Evolutionary conservation across 2,329 filamentous ascomycete species (phyloP), one percentile per base, ranked within the genome.

Genomic region (Trichoderma brevicompactum): DNA sequence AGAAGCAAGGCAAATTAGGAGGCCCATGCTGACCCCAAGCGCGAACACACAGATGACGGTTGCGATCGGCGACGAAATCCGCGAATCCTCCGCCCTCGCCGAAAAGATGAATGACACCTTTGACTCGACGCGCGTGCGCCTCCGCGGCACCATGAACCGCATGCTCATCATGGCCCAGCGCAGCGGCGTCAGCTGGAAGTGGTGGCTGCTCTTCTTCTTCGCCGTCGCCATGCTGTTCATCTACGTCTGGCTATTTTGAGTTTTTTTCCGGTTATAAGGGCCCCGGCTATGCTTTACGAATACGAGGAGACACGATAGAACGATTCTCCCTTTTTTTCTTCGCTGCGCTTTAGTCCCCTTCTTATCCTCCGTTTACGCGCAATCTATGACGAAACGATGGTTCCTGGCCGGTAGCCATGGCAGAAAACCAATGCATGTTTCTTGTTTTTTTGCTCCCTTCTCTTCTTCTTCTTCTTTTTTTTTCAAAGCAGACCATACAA

Each of bases 41-140:
- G 40, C 28, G 49, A n/a, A n/a, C 46, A 12, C n/a, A 17, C 70
- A 95, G 91, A 90, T 99, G 81, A 97, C 94, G 1, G 81, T 92
- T 43, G 92, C 94, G 5, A 99, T 99, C 70, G 95, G 95, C 69
- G 92, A 96, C 74, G 95, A 98, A 79, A 98, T 98, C 73, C 87
- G 94, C 71, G 92, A 96, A 69, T 95, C 91, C 13, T 92, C 92
- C 2, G 89, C 92, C 2, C 84, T 98, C 4, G 91, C 93, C 2
- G 92, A 97, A 72, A 94, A 93, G 79, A 97, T 99, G 89, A 98
- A 98, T 78, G 92, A 97, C 74, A 86, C 88, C 5, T 99, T 98
- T 75, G 94, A 98, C 76, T 88, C 86, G 72, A 96, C 94, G 61
- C 83, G 94, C 40, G 80, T 93, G 60, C 87, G 91, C 69, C 81